Base-by-base conservation (phyloP, 2,329 filamentous ascomycete genomes). In the Cercospora janseana region DNA sequence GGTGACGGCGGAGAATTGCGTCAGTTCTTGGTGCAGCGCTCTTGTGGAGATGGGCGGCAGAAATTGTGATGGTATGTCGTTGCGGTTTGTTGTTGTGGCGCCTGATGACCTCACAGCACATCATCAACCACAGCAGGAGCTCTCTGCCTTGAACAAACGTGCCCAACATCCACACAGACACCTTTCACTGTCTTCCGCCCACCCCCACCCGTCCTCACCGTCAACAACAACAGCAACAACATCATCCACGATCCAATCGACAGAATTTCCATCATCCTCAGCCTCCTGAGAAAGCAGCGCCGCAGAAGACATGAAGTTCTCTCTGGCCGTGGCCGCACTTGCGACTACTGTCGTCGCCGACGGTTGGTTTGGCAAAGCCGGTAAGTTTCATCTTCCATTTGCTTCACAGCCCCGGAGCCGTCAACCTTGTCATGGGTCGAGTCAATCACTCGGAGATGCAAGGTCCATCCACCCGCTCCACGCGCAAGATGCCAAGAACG, bases 331-430 rank as follows among this genome's bases (percentile, higher is more conserved):
- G 64, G 77, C 88, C 66, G 81, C 82, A 63, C 75, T 95, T 51
- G 85, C 87, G 66, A 80, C 85, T 66, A 79, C 78, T 56, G 83
- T 81, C 40, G 73, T 82, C 57, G 88, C 84, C 58, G 90, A 85
- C 74, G 86, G 74, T 70, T 96, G 90, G 90, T 90, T 95, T 68
- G 82, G 80, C 67, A 93, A 89, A 72, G 77, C 88, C 66, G 86
- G 91, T 95, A 79, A 63, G 87, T 42, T 49, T 49, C 46, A 35
- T 27, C 32, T 34, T 38, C 6, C 43, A 7, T 31, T 20, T 18
- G 26, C 37, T n/a, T 20, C 20, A 29, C 9, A 42, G 34, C 31
- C 28, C 13, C 13, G 31, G 16, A 20, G n/a, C n/a, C n/a, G n/a
- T n/a, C n/a, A n/a, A n/a, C n/a, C n/a, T n/a, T n/a, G n/a, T n/a